Conservation (phyloP, 2,329 filamentous ascomycete species). For the Stagonosporopsis cucurbitacearum region DNA sequence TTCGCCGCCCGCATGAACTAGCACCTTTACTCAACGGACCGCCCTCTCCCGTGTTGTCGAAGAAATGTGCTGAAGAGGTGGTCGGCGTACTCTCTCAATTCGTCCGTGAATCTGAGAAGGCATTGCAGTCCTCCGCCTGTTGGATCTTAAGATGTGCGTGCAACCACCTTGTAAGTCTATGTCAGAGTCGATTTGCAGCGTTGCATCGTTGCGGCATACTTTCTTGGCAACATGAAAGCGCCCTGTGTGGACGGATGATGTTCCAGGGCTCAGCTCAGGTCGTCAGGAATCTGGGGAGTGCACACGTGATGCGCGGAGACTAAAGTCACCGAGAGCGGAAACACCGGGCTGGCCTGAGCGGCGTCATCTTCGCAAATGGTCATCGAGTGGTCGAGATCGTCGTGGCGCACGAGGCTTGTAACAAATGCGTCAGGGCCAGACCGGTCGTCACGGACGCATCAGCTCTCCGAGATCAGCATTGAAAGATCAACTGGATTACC, state of each 20-base stretch:
- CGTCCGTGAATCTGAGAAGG: too few relatives aligned
- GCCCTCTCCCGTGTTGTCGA: too few relatives aligned
- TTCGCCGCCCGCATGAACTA: background rate
- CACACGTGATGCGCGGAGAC: conserved; percentile 5
- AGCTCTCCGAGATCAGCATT: conserved; percentile 9
- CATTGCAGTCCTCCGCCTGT: too few relatives aligned
- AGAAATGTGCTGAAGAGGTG: too few relatives aligned
- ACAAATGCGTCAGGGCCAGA: conserved; percentile 18
- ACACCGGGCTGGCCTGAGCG: conserved; percentile 7
- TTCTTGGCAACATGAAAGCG: too few relatives aligned
- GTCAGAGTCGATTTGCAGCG: too few relatives aligned
- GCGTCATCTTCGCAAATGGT: conserved; percentile 10
- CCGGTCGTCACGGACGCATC: conserved; percentile 17
- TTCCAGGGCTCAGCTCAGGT: background rate
- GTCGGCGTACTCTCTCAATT: too few relatives aligned
- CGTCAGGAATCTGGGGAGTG: conserved; percentile 6
- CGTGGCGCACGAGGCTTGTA: conserved; percentile 17
- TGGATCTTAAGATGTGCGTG: too few relatives aligned
- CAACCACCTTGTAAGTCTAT: too few relatives aligned
- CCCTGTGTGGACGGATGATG: conserved; percentile 13
- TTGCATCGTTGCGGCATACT: too few relatives aligned
- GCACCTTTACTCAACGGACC: background rate
- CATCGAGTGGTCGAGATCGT: conserved; percentile 18
- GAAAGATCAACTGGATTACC: conserved; percentile 11
- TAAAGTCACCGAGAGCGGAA: background rate